A percentile compares a stretch with the other conserved stretches of the same genome.
Conservation (phyloP, 163 green algal genomes). For the Scenedesmus sp. region DNA sequence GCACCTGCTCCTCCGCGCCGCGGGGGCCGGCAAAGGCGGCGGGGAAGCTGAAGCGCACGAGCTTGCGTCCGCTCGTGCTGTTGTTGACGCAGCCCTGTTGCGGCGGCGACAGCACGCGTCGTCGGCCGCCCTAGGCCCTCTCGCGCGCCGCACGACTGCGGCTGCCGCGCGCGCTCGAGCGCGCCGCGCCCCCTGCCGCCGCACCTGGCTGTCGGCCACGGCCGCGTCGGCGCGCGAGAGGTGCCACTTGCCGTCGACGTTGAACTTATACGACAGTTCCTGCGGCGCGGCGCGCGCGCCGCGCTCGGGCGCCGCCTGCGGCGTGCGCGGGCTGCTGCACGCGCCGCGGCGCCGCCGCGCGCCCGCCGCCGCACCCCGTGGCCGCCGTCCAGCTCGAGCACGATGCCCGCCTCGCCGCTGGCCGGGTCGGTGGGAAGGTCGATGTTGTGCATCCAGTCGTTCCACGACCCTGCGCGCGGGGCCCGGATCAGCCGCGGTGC, state of each 20-base stretch:
- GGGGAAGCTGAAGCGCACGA: conserved; percentile 36
- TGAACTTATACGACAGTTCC: conserved; percentile 31
- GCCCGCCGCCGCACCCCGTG: conserved; percentile 22
- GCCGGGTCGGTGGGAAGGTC: conserved; percentile 8
- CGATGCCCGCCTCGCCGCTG: conserved; percentile 14
- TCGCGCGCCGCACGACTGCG: no score
- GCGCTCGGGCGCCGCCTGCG: no score
- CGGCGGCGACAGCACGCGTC: no score
- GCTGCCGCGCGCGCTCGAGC: no score
- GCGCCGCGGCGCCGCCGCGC: neutral
- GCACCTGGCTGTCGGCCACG: conserved; percentile 28
- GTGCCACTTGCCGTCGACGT: conserved; percentile 29
- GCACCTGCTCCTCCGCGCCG: neutral
- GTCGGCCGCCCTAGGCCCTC: no score
- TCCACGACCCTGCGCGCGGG: conserved; percentile 25
- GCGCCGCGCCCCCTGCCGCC: no score
- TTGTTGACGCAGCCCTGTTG: conserved; percentile 41
- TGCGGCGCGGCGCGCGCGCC: neutral
- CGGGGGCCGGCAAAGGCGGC: neutral
- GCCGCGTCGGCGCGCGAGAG: conserved; percentile 3
- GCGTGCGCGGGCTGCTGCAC: neutral
- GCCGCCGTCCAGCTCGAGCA: conserved; percentile 32
- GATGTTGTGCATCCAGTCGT: conserved; percentile 32
- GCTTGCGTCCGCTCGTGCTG: conserved; percentile 21
- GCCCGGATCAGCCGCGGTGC: no score